Percentiles rank a stretch among this genome's conserved stretches.
Conservation (phyloP, 2,329 filamentous ascomycete species). For the Elsinoe arachidis region DNA sequence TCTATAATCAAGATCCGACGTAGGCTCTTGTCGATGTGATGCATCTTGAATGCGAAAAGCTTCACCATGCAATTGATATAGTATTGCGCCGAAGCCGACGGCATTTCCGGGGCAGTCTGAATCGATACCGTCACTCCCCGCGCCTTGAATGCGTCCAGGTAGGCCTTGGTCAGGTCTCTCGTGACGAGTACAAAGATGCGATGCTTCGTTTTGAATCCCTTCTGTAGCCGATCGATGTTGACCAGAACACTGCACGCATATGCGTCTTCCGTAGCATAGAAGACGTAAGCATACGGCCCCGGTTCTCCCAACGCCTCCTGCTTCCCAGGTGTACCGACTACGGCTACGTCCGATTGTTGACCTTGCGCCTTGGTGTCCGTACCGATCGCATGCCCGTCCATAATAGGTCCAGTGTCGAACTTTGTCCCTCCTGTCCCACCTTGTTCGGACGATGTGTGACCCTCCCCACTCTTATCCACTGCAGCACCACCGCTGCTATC, state of each 20-base stretch:
- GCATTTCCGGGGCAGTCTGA: slow-evolving; percentile 19
- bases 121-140: slow-evolving; percentile 18
- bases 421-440: neutral
- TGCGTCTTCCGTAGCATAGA: slow-evolving; percentile 23
- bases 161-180: slow-evolving; percentile 15
- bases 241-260: slow-evolving; percentile 26
- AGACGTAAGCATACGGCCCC: slow-evolving; percentile 22
- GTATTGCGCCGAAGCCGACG: slow-evolving; percentile 16
- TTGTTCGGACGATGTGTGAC: neutral
- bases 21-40: slow-evolving; percentile 19
- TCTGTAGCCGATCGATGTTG: slow-evolving; percentile 23
- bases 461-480: neutral
- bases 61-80: slow-evolving; percentile 25
- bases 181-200: slow-evolving; percentile 23
- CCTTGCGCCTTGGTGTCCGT: neutral
- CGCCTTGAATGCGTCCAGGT: slow-evolving; percentile 17
- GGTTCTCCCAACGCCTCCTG: neutral
- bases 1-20: slow-evolving; percentile 22
- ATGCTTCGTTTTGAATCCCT: slow-evolving; percentile 17
- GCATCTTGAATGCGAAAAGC: slow-evolving; percentile 24
- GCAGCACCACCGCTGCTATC: neutral
- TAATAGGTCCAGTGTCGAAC: neutral
- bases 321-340: neutral
- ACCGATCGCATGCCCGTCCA: neutral
- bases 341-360: neutral